Evolutionary conservation across 495 filamentous ascomycete genomes (phyloP).

Genomic region (Aspergillus incahuasiensis): DNA sequence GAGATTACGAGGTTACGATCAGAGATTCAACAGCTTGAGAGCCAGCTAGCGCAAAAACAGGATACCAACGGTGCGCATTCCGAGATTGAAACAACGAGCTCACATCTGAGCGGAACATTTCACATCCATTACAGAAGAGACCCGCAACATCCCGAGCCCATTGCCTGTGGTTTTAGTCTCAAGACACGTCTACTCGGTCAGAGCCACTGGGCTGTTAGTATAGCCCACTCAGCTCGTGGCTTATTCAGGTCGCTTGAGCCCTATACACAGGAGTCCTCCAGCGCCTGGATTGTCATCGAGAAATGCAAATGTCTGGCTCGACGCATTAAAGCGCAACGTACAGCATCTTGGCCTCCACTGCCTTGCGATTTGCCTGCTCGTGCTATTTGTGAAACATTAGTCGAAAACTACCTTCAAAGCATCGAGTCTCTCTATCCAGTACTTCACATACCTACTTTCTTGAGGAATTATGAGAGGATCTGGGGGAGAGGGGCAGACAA

Average conservation of each 20-base stretch:
- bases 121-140: slow-evolving; percentile 24
- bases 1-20: neutral
- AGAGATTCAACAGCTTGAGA: neutral
- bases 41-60: neutral
- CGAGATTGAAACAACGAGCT: neutral
- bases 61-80: neutral
- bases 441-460: slow-evolving; percentile 56
- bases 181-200: slow-evolving; percentile 53
- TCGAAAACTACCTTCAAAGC: slow-evolving; percentile 37
- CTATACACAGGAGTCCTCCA: slow-evolving; percentile 32
- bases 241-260: slow-evolving; percentile 37
- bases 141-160: slow-evolving; percentile 19
- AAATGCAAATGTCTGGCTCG: slow-evolving; percentile 45
- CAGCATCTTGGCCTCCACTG: slow-evolving; percentile 37
- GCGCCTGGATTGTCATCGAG: slow-evolving; percentile 26
- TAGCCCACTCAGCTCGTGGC: slow-evolving; percentile 34
- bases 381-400: slow-evolving; percentile 35
- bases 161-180: slow-evolving; percentile 43
- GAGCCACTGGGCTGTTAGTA: slow-evolving; percentile 51
- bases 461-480: slow-evolving; percentile 28
- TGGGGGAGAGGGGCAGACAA: slow-evolving; percentile 22
- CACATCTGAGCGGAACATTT: slow-evolving; percentile 18
- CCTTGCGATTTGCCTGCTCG: slow-evolving; percentile 39
- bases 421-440: slow-evolving; percentile 50
- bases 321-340: slow-evolving; percentile 39